Conservation (phyloP, 495 filamentous ascomycete species). For the Neurospora sp. region DNA sequence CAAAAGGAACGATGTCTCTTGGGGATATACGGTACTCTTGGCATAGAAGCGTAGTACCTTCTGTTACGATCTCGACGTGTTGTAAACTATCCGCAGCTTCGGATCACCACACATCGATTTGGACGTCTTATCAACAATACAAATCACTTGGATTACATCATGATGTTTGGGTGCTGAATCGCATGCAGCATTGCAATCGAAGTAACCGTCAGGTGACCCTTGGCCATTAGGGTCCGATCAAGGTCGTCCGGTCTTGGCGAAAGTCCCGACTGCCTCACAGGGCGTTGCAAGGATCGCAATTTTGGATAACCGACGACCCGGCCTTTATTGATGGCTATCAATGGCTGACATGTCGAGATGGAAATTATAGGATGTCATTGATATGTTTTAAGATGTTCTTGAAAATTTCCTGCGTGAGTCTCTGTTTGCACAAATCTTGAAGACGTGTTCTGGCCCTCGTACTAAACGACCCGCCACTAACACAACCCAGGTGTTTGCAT, state of each 20-base stretch:
- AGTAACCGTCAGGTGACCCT: not conserved
- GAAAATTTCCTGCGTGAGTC: not conserved
- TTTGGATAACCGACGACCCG: no score
- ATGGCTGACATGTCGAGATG: no score
- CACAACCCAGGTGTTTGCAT: not conserved
- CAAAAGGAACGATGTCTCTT: not conserved
- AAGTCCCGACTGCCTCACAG: not conserved
- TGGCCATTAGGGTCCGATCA: not conserved
- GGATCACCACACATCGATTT: not conserved
- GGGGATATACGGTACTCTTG: not conserved
- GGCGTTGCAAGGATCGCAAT: not conserved
- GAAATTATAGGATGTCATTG: not conserved
- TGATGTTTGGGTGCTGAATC: not conserved
- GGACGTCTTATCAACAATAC: not conserved
- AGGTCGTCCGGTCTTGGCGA: not conserved
- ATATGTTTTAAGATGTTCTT: not conserved
- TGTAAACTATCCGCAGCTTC: not conserved
- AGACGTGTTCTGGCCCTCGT: not conserved
- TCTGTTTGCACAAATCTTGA: not conserved
- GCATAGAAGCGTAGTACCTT: not conserved
- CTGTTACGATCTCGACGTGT: not conserved
- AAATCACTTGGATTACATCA: not conserved
- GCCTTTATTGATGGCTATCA: no score
- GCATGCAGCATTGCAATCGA: not conserved
- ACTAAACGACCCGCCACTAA: not conserved